These are phyloP conservation scores for Albophoma yamanashiensis DNA, from an alignment of 2,329 filamentous ascomycete species.

Conservation along the genomic window DNA sequence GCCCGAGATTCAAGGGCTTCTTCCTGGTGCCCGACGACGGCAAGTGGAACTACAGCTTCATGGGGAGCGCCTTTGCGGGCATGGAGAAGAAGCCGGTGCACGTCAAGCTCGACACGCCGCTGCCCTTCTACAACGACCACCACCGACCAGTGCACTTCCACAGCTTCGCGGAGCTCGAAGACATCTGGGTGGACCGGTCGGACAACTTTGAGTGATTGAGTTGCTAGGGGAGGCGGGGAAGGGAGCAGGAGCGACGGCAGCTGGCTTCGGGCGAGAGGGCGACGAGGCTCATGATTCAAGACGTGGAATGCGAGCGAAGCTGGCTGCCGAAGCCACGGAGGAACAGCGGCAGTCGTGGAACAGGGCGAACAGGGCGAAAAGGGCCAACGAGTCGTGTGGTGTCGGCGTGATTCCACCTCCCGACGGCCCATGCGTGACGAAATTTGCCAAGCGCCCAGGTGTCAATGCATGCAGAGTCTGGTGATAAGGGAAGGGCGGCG, in stretches of 20 bases:
- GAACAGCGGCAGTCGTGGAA: neutral
- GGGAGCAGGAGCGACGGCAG: neutral
- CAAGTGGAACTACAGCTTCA: constrained; percentile 97
- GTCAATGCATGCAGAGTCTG: neutral
- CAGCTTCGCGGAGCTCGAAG: constrained; percentile 93
- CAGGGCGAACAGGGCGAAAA: too few species aligned
- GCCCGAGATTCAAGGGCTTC: constrained; percentile 87
- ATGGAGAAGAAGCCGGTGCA: constrained; percentile 86
- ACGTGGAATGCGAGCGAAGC: neutral
- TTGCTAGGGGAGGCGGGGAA: neutral
- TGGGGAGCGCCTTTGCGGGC: constrained; percentile 78
- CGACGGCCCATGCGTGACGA: neutral
- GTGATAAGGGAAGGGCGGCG: neutral
- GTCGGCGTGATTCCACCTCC: neutral
- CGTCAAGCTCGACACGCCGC: constrained; percentile 87
- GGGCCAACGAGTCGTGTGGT: neutral
- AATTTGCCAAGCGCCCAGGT: neutral
- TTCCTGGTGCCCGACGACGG: constrained; percentile 89
- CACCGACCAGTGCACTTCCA: constrained; percentile 94
- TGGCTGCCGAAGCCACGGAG: neutral
- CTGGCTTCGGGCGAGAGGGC: neutral
- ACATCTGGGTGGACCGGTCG: constrained; percentile 86
- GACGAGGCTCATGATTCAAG: neutral
- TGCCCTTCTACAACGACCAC: constrained; percentile 82
- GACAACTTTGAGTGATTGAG: constrained; percentile 76